Evolutionary conservation across 2,329 filamentous ascomycete genomes (phyloP).

Genomic region (Epichloe sylvatica): DNA sequence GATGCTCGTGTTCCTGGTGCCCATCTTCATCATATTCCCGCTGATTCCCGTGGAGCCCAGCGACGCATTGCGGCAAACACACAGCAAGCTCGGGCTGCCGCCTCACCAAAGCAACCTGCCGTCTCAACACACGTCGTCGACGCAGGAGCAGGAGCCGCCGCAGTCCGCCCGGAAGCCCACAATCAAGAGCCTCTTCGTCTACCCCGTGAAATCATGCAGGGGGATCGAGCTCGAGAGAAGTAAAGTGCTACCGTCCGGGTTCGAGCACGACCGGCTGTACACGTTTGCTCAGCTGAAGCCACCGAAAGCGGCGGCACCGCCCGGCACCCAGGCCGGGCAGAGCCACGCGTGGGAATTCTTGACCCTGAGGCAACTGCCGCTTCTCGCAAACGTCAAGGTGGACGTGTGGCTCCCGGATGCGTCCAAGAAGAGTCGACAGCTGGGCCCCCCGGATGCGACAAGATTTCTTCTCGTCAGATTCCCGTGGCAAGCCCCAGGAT

Average conservation of each 20-base stretch:
- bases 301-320: slow-evolving; percentile 4
- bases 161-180: slow-evolving; percentile 11
- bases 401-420: slow-evolving; percentile 58
- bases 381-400: slow-evolving; percentile 54
- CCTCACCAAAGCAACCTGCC: slow-evolving; percentile 24
- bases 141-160: slow-evolving; percentile 11
- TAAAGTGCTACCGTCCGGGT: slow-evolving; percentile 51
- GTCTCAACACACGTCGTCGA: slow-evolving; percentile 11
- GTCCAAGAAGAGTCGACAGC: slow-evolving; percentile 35
- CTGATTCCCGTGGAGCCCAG: slow-evolving; percentile 37
- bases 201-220: slow-evolving; percentile 71
- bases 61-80: slow-evolving; percentile 42
- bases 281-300: slow-evolving; percentile 52
- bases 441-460: slow-evolving; percentile 33
- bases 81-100: slow-evolving; percentile 32
- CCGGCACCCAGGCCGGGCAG: background rate
- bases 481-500: slow-evolving; percentile 41
- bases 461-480: slow-evolving; percentile 55
- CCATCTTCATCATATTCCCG: slow-evolving; percentile 40
- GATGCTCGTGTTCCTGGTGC: slow-evolving; percentile 36
- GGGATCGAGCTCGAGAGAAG: slow-evolving; percentile 58
- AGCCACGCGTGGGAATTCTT: slow-evolving; percentile 50
- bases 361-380: slow-evolving; percentile 55
- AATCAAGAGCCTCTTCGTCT: slow-evolving; percentile 57
- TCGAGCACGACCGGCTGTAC: slow-evolving; percentile 72